Conservation (phyloP, 345 rosid species). For the Eucalyptus globulus region DNA sequence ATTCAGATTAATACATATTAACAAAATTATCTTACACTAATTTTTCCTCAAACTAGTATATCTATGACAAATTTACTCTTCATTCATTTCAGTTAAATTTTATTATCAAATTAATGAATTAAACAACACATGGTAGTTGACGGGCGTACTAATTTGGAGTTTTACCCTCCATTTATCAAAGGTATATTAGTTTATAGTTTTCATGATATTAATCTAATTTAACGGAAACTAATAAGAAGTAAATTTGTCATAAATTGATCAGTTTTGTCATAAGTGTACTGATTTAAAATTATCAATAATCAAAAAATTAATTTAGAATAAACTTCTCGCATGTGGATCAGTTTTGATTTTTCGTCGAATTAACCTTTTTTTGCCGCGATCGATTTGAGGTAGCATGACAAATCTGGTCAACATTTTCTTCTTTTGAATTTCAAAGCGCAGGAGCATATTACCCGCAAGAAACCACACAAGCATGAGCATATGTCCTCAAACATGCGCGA, state of each 20-base stretch:
- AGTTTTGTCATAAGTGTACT: rapidly evolving
- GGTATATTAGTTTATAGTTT: too few relatives aligned
- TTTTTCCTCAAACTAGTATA: too few relatives aligned
- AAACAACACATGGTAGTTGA: rapidly evolving
- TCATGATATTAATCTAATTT: too few relatives aligned
- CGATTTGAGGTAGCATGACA: neutral
- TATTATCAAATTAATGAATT: too few relatives aligned
- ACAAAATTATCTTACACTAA: rapidly evolving
- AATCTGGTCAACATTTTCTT: neutral
- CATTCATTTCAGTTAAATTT: rapidly evolving
- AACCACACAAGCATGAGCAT: neutral
- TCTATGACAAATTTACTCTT: rapidly evolving
- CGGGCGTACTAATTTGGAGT: rapidly evolving
- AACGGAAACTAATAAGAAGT: rapidly evolving
- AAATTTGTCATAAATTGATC: rapidly evolving
- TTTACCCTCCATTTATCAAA: rapidly evolving
- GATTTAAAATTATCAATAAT: rapidly evolving
- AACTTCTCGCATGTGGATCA: too few relatives aligned
- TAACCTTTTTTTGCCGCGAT: too few relatives aligned
- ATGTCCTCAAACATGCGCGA: neutral
- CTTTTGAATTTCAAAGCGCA: neutral
- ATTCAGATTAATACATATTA: too few relatives aligned
- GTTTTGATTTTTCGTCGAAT: too few relatives aligned
- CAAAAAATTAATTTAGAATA: rapidly evolving
- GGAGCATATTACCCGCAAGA: neutral